Base-by-base conservation (phyloP, 805 yeast species). In the Monosporozyma unispora region DNA sequence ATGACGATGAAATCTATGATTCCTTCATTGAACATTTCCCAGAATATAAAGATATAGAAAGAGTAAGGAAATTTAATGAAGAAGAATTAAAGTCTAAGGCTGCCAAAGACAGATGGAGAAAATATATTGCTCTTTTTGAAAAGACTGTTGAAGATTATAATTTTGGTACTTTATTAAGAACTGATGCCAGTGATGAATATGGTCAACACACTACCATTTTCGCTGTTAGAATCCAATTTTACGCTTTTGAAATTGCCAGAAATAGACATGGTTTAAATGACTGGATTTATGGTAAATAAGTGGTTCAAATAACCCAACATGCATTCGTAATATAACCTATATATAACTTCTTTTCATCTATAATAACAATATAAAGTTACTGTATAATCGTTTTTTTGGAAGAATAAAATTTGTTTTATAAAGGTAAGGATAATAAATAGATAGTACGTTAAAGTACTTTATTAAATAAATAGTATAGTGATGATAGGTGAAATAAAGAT, bases 221-320 rank as follows among this genome's bases (percentile, higher is more conserved):
- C 59, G 96, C 75, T 10, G 93, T 91, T 51, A 82, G 98, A 72
- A 80, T 91, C 64, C 98, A 93, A 71, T 93, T 93, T 66, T 86
- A 90, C 61, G 96, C 96, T 49, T 78, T 89, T 63, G 99, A 93
- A 74, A 84, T 93, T 55, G 88, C 87, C 52, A 84, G 99, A 77
- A 93, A 93, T 73, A 86, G 81, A 67, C 77, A 77, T 56, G 96
- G 96, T 35, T 76, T 86, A 61, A 93, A 93, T 71, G 96, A 93
- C 71, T 93, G 99, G 99, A 76, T 81, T 49, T 69, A 66, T 50
- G 70, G 70, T 53, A 65, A 71, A 42, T 52, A 54, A 51, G 48
- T 39, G 35, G 35, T 7, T 31, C 7, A 31, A 7, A 14, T 23
- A 18, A 31, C 10, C n/a, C n/a, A 7, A 23, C 2, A 23, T 18